Evolutionary conservation across 306 rosid genomes (phyloP).

Genomic region (Quercus aquifolioides): DNA sequence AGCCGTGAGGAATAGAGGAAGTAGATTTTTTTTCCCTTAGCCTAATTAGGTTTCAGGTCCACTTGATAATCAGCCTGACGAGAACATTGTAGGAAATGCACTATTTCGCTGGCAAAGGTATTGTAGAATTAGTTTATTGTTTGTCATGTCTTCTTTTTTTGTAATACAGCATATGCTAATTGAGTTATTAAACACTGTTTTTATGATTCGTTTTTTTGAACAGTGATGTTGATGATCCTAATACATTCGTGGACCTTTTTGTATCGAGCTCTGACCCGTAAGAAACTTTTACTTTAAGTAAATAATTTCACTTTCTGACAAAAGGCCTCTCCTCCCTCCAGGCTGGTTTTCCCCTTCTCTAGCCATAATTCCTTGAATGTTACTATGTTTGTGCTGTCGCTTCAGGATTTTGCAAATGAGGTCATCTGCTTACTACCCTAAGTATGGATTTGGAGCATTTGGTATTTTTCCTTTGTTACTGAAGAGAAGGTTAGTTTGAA

Average conservation of each 20-base stretch:
- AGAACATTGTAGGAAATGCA: constrained; percentile 64
- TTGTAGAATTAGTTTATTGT: not conserved
- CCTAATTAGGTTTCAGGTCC: constrained; percentile 82
- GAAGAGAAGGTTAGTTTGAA: constrained; percentile 63
- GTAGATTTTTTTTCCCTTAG: constrained; percentile 30
- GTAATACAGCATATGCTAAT: not conserved
- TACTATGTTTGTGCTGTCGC: constrained; percentile 8
- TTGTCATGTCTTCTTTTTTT: constrained; percentile 1
- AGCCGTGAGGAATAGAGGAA: not conserved
- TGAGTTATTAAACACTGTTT: not conserved
- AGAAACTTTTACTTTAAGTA: constrained; percentile 36
- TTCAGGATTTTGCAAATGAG: constrained; percentile 83
- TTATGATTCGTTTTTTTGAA: constrained; percentile 5
- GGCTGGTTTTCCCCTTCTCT: constrained; percentile 12
- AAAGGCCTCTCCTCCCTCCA: not conserved
- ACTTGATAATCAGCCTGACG: constrained; percentile 64
- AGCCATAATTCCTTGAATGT: not conserved
- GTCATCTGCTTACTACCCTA: constrained; percentile 70
- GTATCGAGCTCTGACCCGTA: constrained; percentile 82
- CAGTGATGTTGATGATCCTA: constrained; percentile 89
- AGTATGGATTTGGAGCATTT: constrained; percentile 87
- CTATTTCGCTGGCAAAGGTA: constrained; percentile 97
- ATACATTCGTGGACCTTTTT: constrained; percentile 80
- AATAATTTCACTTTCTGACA: constrained; percentile 1
- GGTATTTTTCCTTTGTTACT: constrained; percentile 72